Evolutionary conservation across 75 land plant genomes (phyloP), one percentile per base, ranked within the genome.

Genomic region (Adiantum capillusveneris): DNA sequence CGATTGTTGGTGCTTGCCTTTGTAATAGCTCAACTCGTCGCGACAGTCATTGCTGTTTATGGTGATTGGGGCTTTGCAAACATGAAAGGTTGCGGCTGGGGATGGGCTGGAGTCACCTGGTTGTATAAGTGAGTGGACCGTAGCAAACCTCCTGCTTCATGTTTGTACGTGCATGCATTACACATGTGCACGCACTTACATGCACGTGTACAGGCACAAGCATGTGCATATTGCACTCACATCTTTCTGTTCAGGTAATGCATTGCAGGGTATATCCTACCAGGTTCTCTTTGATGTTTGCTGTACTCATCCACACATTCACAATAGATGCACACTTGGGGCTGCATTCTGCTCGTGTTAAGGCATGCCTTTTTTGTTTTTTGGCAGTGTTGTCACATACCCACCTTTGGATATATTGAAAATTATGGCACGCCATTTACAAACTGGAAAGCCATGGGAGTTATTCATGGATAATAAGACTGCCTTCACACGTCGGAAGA

Each of bases 1-100:
- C 7, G 36, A 13, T 25, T 70, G 60, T 65, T 74, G 25, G 14
- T 74, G 25, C 57, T 60, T 13, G 76, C 76, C 1, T 74, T 74
- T 27, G 16, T 67, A 7, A 20, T 74, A 12, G 76, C 76, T 17
- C 76, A 67, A 41, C 42, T 74, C 29, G 44, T 71, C 30, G 76
- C 71, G 26, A 67, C 76, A 19, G 1, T 67, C 3, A 62, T 74
- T 22, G 76, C 71, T 12, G 76, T 74, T 45, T 74, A 74, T 57
- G 76, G 65, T 3, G 27, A 60, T 39, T 74, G 76, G 76, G 61
- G 39, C 12, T 74, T 74, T 74, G 76, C 65, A 12, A 59, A 51
- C 16, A 66, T 74, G 12, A 27, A 56, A 34, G 71, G 76, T n/a
- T 67, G 71, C 46, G 76, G 71, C n/a, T 74, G 76, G 76, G 59